Evolutionary conservation across 139 green algal species (phyloP).

Genomic region (Chlorella sorokiniana): DNA sequence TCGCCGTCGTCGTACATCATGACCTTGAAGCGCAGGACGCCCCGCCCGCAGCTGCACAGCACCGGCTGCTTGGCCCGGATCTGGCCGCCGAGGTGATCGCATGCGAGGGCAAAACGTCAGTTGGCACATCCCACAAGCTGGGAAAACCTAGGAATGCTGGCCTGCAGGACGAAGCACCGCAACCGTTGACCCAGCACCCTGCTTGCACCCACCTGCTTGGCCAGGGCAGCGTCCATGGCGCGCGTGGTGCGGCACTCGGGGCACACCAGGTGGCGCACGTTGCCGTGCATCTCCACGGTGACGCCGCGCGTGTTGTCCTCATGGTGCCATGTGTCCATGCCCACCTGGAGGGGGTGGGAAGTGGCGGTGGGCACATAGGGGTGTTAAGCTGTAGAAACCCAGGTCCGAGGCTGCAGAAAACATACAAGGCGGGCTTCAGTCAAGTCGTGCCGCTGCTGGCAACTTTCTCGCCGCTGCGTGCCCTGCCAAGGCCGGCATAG

Average conservation of each 20-base stretch:
- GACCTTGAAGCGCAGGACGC: constrained; percentile 59
- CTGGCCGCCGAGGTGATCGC: background rate
- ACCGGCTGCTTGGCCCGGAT: constrained; percentile 10
- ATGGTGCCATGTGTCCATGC: constrained; percentile 87
- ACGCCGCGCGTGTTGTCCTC: constrained; percentile 66
- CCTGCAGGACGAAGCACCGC: too few species aligned
- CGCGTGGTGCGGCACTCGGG: constrained; percentile 50
- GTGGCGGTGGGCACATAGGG: background rate
- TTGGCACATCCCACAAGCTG: background rate
- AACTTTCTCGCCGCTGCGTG: too few species aligned
- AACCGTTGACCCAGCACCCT: background rate
- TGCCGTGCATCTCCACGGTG: constrained; percentile 93
- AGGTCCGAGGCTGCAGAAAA: background rate
- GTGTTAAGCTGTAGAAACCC: too few species aligned
- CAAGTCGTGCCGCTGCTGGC: too few species aligned
- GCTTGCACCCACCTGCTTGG: constrained; percentile 44
- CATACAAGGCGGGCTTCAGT: too few species aligned
- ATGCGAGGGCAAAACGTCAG: background rate
- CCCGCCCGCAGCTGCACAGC: constrained; percentile 5
- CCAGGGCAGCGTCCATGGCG: constrained; percentile 46
- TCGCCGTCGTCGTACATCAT: constrained; percentile 95
- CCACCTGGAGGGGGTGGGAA: constrained; percentile 36
- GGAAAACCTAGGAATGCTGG: too few species aligned
- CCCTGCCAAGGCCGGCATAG: background rate
- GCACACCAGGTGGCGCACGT: constrained; percentile 70